Percentiles rank a stretch among this genome's conserved stretches.
These are phyloP conservation scores for Trypanosoma scelopori DNA, from an alignment of 208 protist genomes.

Conservation along the genomic window DNA sequence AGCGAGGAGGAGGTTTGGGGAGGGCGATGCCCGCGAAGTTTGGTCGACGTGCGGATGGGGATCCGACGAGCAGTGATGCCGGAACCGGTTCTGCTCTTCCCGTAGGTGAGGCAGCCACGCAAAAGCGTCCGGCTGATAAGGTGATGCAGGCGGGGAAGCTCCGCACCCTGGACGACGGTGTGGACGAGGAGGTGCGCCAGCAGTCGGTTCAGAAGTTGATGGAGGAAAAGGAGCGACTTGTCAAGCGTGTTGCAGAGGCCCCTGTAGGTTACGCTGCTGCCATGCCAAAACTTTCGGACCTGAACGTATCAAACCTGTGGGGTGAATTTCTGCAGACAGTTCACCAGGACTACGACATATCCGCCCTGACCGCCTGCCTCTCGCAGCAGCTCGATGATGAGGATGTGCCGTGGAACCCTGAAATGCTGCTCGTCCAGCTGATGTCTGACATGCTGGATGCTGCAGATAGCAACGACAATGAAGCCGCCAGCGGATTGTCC, in stretches of 20 bases:
- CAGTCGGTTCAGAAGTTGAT: slow-evolving; percentile 32
- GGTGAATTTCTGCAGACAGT: slow-evolving; percentile 63
- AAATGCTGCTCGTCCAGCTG: slow-evolving; percentile 89
- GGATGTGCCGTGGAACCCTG: slow-evolving; percentile 84
- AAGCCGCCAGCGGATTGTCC: not conserved
- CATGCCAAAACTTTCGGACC: slow-evolving; percentile 76
- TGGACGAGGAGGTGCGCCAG: slow-evolving; percentile 35
- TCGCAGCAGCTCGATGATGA: slow-evolving; percentile 78
- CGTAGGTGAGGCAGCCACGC: not conserved
- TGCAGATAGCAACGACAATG: slow-evolving; percentile 33
- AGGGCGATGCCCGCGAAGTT: slow-evolving; percentile 23
- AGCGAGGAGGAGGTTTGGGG: not conserved
- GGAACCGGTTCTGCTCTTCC: not conserved
- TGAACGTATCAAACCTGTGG: slow-evolving; percentile 73
- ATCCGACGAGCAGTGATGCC: not conserved
- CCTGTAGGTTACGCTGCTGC: slow-evolving; percentile 63
- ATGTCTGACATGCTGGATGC: slow-evolving; percentile 85
- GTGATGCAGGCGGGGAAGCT: slow-evolving; percentile 34
- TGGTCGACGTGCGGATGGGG: slow-evolving; percentile 16
- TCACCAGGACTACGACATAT: slow-evolving; percentile 79
- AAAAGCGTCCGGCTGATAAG: slow-evolving; percentile 17
- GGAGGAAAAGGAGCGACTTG: slow-evolving; percentile 53
- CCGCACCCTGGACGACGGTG: slow-evolving; percentile 44
- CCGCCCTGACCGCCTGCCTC: slow-evolving; percentile 75
- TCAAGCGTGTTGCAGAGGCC: slow-evolving; percentile 55